Evolutionary conservation across 306 rosid genomes (phyloP).

Genomic region (Quercus ilex): DNA sequence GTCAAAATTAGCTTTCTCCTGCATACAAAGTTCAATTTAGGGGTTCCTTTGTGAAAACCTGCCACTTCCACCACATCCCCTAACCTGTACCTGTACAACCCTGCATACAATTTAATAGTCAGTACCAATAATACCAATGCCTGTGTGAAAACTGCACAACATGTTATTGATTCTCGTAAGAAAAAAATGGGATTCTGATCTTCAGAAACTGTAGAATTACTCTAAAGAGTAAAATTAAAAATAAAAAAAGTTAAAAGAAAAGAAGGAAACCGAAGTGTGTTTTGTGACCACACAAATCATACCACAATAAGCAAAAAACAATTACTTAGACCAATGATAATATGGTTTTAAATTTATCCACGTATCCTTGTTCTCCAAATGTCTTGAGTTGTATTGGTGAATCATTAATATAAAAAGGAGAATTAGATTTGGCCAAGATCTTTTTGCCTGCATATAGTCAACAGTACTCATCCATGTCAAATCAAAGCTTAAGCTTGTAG

Average conservation of each 20-base stretch:
- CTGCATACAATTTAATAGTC: conserved; percentile 26
- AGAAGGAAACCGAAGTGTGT: conserved; percentile 6
- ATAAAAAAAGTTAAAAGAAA: background rate
- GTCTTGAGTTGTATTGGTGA: background rate
- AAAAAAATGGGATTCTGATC: no score
- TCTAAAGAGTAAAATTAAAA: background rate
- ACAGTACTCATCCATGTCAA: conserved; percentile 11
- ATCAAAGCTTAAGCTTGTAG: background rate
- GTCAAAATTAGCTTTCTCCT: conserved; percentile 72
- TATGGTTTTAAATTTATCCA: conserved; percentile 12
- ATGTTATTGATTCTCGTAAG: no score
- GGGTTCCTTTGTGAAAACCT: conserved; percentile 70
- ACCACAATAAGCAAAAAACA: background rate
- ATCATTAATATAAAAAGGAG: background rate
- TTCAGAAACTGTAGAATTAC: no score
- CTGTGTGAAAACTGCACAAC: background rate
- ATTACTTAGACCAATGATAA: background rate
- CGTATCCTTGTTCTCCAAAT: background rate
- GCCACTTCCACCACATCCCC: conserved; percentile 96
- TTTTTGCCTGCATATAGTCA: background rate
- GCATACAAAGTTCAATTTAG: conserved; percentile 74
- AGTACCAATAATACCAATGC: background rate
- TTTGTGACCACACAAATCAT: conserved; percentile 12
- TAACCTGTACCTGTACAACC: conserved; percentile 79
- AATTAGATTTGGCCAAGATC: background rate